Evolutionary conservation across 805 yeast species (phyloP), one percentile per base, ranked within the genome.

Genomic region (Monosporozyma solicola): DNA sequence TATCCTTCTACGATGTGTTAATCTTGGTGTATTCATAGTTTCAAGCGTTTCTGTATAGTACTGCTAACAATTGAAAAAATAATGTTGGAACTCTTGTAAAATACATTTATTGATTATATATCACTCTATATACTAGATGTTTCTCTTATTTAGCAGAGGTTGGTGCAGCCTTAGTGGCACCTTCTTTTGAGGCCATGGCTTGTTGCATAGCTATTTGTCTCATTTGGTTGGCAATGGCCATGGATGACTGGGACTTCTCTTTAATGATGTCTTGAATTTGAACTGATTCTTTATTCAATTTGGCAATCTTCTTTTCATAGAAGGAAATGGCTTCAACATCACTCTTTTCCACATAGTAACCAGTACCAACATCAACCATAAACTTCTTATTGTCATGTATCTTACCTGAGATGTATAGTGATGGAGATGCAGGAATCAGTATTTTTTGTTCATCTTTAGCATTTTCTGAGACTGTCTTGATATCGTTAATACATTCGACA

Each of bases 321-420:
- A 89, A 92, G 52, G 67, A 69, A 56, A 80, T 73, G 1, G 97
- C 85, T 48, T 86, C 89, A 7, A 72, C 72, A 0, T 80, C 79
- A 49, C 69, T 69, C 69, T 94, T 94, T 65, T 89, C 96, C 16
- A 90, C 91, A 65, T 79, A 94, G 66, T 94, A 94, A 2, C 98
- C 98, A 0, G 99, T 94, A 37, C 99, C 99, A 27, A 94, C 84
- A 65, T 94, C 99, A 9, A 94, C 96, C 66, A 94, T 74, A 61
- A 85, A 94, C 54, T 78, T 82, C 55, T 83, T 78, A 50, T 77
- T 77, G 54, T 85, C 80, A 46, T 76, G 74, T 50, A 87, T 77
- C 51, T 74, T 79, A 2, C 98, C 99, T 3, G 97, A 96, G 29
- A 94, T 85, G 60, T 94, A 94, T 43, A 94, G 72, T 0, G 97